Evolutionary conservation across 208 protist genomes (phyloP), one percentile per base, ranked within the genome.

Genomic region (Phytomonas francai): DNA sequence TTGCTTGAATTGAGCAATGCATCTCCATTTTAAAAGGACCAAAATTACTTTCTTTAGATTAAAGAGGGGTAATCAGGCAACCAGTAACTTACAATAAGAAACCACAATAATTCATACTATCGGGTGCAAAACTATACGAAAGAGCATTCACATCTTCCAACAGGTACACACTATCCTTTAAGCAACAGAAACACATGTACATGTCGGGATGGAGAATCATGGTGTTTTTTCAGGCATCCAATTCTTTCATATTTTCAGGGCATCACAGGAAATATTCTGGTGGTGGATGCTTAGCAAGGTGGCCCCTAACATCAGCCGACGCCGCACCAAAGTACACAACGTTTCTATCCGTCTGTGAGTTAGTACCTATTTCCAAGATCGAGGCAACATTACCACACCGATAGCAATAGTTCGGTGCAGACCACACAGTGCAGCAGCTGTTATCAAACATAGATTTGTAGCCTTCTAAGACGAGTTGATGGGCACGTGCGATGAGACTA

Each of bases 381-480:
- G 93, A 93, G 2, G 92, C 97, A 3, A 97, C 84, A 88, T 97
- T 97, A 29, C 97, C 98, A 74, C 97, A 95, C 2, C 90, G 83
- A 80, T 97, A 97, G 74, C 93, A 98, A 79, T 98, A 98, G 70
- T 98, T 97, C 27, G 96, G 95, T 6, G 94, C 94, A 0, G 94
- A 98, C 94, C 95, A 98, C 66, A 98, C 96, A 22, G 97, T 98
- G 58, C 92, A 91, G 58, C 94, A 92, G 60, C 78, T 91, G 59
- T 88, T 83, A 59, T 97, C 84, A 72, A 98, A 98, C 85, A 97
- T 94, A 1, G 79, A 88, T 67, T 96, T 95, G 76, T 97, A 98
- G 1, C 97, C 97, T 62, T 98, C 95, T 76, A 97, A 74, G 11
- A 97, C 91, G 4, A 97, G 76, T 73, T 97, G 93, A 63, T 97